These are phyloP conservation scores for Setaria viridis DNA, from an alignment of 202 grass and related monocot genomes.

Conservation along the genomic window DNA sequence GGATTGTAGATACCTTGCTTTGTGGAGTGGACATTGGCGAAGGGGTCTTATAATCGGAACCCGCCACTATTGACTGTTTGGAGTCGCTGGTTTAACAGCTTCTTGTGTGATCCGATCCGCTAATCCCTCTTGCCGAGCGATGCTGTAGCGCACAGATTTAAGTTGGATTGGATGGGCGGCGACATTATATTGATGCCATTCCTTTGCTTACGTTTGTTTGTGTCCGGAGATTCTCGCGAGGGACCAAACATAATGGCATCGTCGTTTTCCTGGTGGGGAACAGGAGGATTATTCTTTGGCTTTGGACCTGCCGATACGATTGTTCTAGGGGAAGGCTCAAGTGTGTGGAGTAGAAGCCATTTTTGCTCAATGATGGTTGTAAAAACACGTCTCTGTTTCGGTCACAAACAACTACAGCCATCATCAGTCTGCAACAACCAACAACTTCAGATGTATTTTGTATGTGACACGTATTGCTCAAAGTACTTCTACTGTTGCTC, in stretches of 20 bases:
- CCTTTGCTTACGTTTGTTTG: slow-evolving; percentile 4
- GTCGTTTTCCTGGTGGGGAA: background rate
- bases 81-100: background rate
- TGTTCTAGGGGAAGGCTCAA: background rate
- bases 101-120: background rate
- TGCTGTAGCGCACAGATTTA: background rate
- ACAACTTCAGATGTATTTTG: background rate
- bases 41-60: background rate
- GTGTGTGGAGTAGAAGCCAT: background rate
- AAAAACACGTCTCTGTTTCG: background rate
- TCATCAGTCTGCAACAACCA: background rate
- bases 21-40: slow-evolving; percentile 4
- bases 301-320: background rate
- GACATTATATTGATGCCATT: background rate
- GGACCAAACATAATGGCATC: background rate
- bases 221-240: background rate
- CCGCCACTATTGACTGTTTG: background rate
- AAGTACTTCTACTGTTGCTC: too few relatives aligned
- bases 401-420: background rate
- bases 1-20: slow-evolving; percentile 12
- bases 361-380: background rate
- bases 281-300: background rate
- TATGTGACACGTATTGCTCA: too few relatives aligned
- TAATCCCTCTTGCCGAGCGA: background rate
- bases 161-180: background rate